Evolutionary conservation across 352 stramenopile genomes (phyloP), one percentile per base, ranked within the genome.

Genomic region (Phytophthora uliginosa): DNA sequence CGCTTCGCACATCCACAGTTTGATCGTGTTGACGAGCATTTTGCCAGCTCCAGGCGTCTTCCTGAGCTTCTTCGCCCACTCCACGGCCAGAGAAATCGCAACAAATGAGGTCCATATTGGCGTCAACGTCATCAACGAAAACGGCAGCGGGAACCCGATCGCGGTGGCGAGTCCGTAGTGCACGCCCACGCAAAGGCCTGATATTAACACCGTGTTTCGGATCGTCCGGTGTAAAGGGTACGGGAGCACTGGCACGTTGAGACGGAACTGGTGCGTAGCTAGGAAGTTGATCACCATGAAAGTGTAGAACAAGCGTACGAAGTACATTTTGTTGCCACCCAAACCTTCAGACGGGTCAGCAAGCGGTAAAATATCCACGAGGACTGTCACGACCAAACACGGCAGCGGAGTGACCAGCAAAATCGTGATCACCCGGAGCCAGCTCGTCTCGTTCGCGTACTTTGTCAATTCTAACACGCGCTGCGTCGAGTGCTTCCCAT

Each of bases 371-470:
- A 51, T 24, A 36, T 73, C 65, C 17, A 61, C 38, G 12, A 67
- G 33, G 2, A 67, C 51, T 15, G 50, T 67, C 8, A 50, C 59
- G 24, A 20, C 17, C 50, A 67, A 45, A n/a, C 65, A 72, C 24
- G 65, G 57, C 17, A 72, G 22, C 20, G 65, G 65, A 2, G 58
- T 73, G 0, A 22, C 40, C 4, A 69, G 2, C 50, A 73, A 59
- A 59, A 73, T 26, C n/a, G n/a, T 52, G 1, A 34, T 34, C 12
- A 47, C 61, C 13, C 13, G 50, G 9, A 62, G 26, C 61, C 61
- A 68, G 9, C 50, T 61, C 3, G 61, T 42, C 24, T 50, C 24
- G 47, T 55, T 8, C 18, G 15, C n/a, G 26, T 62, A 54, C 17
- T 61, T 47, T 20, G 40, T 24, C 24, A 69, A 6, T 20, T 56